Percentiles rank a stretch among this genome's conserved stretches.
These are phyloP conservation scores for Russula virescens DNA, from an alignment of 768 basidiomycete genomes.

Conservation along the genomic window DNA sequence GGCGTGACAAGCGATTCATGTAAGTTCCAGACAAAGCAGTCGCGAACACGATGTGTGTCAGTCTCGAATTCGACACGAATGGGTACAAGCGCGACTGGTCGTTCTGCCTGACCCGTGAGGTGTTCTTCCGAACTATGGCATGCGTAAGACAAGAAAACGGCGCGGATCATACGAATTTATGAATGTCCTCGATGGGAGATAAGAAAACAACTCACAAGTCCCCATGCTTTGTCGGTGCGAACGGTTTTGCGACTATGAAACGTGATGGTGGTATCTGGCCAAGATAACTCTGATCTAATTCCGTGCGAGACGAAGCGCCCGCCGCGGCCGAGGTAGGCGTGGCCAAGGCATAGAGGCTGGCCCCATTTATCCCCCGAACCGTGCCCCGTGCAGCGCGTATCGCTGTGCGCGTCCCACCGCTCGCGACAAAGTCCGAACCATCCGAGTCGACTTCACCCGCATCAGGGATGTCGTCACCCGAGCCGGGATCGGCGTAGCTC, in stretches of 20 bases:
- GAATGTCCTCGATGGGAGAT: background rate
- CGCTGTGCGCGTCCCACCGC: slow-evolving; percentile 53
- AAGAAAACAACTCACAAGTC: slow-evolving; percentile 56
- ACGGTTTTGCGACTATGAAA: slow-evolving; percentile 59
- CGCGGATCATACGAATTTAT: background rate
- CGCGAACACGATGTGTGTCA: slow-evolving; percentile 84
- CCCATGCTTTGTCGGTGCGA: slow-evolving; percentile 57
- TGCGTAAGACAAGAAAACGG: background rate
- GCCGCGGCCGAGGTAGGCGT: slow-evolving; percentile 26
- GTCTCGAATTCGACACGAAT: slow-evolving; percentile 95
- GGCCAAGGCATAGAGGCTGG: slow-evolving; percentile 46
- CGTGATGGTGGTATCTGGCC: slow-evolving; percentile 78
- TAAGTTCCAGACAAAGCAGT: slow-evolving; percentile 94
- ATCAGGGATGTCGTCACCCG: slow-evolving; percentile 75
- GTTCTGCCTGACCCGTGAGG: slow-evolving; percentile 56
- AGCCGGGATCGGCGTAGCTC: slow-evolving; percentile 85
- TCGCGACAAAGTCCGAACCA: slow-evolving; percentile 75
- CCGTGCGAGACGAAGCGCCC: slow-evolving; percentile 34
- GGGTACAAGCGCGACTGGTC: slow-evolving; percentile 62
- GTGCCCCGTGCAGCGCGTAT: slow-evolving; percentile 31
- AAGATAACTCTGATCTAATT: slow-evolving; percentile 83
- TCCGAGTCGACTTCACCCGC: slow-evolving; percentile 79
- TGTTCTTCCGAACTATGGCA: slow-evolving; percentile 57
- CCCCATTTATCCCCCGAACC: slow-evolving; percentile 31
- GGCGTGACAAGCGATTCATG: slow-evolving; percentile 85